Evolutionary conservation across 1,284 basidiomycete genomes (phyloP), one percentile per base, ranked within the genome.

Genomic region (Coriolopsis trogii): DNA sequence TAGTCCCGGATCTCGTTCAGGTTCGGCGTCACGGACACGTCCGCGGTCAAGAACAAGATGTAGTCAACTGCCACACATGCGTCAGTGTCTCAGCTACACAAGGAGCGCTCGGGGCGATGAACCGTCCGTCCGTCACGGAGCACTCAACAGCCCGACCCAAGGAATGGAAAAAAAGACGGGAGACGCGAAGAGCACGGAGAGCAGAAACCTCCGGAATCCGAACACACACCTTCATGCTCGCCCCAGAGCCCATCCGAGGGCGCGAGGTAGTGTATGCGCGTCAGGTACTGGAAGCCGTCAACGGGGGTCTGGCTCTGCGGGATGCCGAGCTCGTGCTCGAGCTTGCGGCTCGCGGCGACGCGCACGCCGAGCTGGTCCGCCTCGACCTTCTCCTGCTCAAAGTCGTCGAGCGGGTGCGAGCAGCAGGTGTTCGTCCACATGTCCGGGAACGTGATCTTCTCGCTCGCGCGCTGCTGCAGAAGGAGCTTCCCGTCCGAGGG

Each of bases 371-470:
- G 82, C 70, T 97, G 92, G 30, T 87, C 80, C 64, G 80, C 69
- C 74, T 93, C 91, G 9, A 88, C 74, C 69, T 89, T 89, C 72
- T 93, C 87, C 61, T 84, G 78, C 56, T 87, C 86, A 60, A 95
- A 91, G 73, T 99, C 97, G 59, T 91, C 87, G 48, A 99, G 78
- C 15, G 97, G 97, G 67, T 99, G 97, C 26, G 93, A 97, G 76
- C 97, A 99, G 72, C 97, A 99, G 3, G 97, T 99, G 73, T 99
- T 99, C 34, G 97, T 99, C 97, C 97, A 99, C 93, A 98, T 95
- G 68, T 93, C 85, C 2, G 97, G 97, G 77, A 99, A 99, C 2
- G 97, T 99, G 68, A 99, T 99, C 80, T 99, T 99, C 77, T 98
- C 95, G 23, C 85, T 79, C 9, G 97, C 97, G 38, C 97, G 83